Evolutionary conservation across 2,329 filamentous ascomycete species (phyloP).

Genomic region (Coniosporium tulheliwenetii): DNA sequence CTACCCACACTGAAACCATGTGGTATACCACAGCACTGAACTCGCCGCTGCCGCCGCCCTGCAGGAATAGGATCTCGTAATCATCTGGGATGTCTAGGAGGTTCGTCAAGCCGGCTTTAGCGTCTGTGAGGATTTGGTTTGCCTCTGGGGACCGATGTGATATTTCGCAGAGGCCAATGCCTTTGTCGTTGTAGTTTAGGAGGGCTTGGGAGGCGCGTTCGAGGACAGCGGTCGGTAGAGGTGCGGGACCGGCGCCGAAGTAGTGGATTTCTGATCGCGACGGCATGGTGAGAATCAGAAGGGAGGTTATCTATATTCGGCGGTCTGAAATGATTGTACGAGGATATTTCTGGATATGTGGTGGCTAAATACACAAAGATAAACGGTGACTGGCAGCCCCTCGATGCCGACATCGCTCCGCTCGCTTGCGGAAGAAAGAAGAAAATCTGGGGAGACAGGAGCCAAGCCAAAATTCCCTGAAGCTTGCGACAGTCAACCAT

Average conservation of each 20-base stretch:
- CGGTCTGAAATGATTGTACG: background rate
- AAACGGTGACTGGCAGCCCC: too few relatives aligned
- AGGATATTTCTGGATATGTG: background rate
- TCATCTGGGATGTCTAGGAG: conserved; percentile 72
- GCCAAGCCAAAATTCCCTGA: background rate
- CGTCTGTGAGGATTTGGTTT: conserved; percentile 59
- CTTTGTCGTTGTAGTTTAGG: conserved; percentile 65
- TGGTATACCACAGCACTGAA: conserved; percentile 79
- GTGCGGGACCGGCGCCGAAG: conserved; percentile 84
- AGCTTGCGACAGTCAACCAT: background rate
- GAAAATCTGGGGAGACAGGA: background rate
- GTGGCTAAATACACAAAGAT: background rate
- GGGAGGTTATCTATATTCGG: background rate
- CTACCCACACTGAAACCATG: conserved; percentile 69
- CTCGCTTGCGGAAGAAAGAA: background rate
- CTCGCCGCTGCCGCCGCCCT: conserved; percentile 71
- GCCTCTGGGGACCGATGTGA: conserved; percentile 75
- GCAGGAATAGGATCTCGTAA: conserved; percentile 82
- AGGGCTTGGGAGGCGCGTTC: conserved; percentile 62
- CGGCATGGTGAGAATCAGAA: conserved; percentile 37
- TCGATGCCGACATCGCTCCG: too few relatives aligned
- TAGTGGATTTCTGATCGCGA: conserved; percentile 62
- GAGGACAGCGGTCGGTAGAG: conserved; percentile 66
- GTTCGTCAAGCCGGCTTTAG: conserved; percentile 56
- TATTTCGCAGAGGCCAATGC: conserved; percentile 77